Evolutionary conservation across 257 asterid species (phyloP), one percentile per base, ranked within the genome.

Genomic region (Fraxinus anomala): DNA sequence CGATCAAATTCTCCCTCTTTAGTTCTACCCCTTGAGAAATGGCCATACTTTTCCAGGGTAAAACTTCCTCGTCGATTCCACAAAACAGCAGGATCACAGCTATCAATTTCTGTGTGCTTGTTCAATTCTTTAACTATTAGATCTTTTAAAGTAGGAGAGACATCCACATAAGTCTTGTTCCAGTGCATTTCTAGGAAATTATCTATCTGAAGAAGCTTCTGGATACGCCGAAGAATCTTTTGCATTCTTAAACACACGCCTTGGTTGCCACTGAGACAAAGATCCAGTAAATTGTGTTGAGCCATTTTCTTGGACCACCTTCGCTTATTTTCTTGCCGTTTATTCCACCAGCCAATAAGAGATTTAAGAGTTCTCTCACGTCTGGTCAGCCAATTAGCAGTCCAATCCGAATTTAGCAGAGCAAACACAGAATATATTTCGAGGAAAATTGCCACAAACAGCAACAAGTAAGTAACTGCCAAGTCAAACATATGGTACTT

Each of bases 301-400:
- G 88, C 83, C 79, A 83, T 84, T 40, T 76, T 84, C 74, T 76
- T 71, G 79, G 91, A 89, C 93, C 90, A 89, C 39, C 90, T 82
- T 71, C 42, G 78, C 23, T 44, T 47, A 49, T 21, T 56, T 11
- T 81, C 69, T 63, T 63, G 76, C 44, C 19, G 7, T n/a, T 49
- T 71, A 65, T 61, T 63, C 80, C 69, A 40, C 69, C n/a, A 7
- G 8, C 61, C 7, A 39, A 69, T 1, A 14, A 24, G 79, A 49
- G 30, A 59, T 3, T 51, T 42, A 21, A 5, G 19, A 23, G 59
- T 37, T 9, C 1, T 77, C 1, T 65, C 33, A 1, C 28, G 34
- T 21, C 73, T 76, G 39, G 59, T 68, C 84, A 87, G 76, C 89
- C 81, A 81, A 42, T 42, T 59, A 72, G 23, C 73, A 0, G 82